Evolutionary conservation across 2,329 filamentous ascomycete species (phyloP), one percentile per base, ranked within the genome.

Genomic region (Hymenoscyphus repandus): DNA sequence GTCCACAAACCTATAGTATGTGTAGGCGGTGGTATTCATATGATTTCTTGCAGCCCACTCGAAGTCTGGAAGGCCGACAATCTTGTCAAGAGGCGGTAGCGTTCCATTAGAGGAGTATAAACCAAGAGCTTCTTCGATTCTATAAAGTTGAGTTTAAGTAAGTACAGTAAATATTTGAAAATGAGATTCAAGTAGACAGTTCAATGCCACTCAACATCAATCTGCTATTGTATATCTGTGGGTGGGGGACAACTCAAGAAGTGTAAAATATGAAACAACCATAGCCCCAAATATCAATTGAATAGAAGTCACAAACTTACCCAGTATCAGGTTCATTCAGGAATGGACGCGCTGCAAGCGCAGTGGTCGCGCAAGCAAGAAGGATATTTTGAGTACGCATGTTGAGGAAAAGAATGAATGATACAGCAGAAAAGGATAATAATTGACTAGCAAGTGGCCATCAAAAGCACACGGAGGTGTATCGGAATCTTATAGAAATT

Each of bases 51-150:
- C 77, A 2, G 73, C 73, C 64, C 69, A 77, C 37, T 80, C 74
- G 57, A 79, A 80, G 65, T 80, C 77, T 1, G 72, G 74, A 6
- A 80, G 66, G 13, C 74, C 75, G 10, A 75, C 63, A 38, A 80
- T 70, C 48, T 66, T 59, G 13, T 68, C 61, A 6, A 80, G 63
- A 42, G 70, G 61, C 7, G 76, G 72, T 38, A 79, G 34, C 7
- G 42, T 34, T 1, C 52, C 47, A 9, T 30, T 22, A 6, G 51
- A 15, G 5, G 44, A 43, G 18, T 44, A 37, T 5, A 13, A 17
- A 5, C 34, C 55, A 13, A 58, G 44, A 30, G 48, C 51, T 30
- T 47, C 46, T 6, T 53, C 43, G 37, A 58, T 46, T 36, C 43
- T 45, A 10, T 20, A 13, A 9, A 9, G 36, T 38, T 38, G 36